Percentiles rank a stretch among this genome's conserved stretches.
Conservation (phyloP, 495 filamentous ascomycete genomes). For the Hyaloscypha variabilis region DNA sequence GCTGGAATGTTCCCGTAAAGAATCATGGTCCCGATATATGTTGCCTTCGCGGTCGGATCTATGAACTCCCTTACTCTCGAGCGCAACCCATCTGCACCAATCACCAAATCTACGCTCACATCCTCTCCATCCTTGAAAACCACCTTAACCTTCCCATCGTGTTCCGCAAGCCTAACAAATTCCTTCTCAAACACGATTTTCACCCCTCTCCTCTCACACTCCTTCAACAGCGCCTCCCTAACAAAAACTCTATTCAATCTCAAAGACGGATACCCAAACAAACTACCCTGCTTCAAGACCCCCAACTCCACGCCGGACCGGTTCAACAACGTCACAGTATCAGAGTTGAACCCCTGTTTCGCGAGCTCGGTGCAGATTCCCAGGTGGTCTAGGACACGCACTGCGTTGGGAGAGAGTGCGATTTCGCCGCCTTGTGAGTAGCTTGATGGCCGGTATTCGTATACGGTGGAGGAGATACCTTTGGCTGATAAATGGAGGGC, state of each 20-base stretch:
- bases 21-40: neutral
- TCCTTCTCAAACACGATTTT: neutral
- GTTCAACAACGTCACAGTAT: neutral
- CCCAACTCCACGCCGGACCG: neutral
- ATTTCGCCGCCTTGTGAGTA: conserved; percentile 46
- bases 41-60: neutral
- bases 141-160: conserved; percentile 23
- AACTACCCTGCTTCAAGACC: neutral
- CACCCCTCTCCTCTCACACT: neutral
- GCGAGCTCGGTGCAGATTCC: conserved; percentile 34
- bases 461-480: conserved; percentile 42
- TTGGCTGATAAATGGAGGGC: conserved; percentile 36
- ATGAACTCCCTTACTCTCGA: conserved; percentile 42
- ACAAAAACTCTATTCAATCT: neutral
- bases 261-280: neutral
- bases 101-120: conserved; percentile 53
- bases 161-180: neutral
- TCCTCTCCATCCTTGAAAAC: conserved; percentile 35
- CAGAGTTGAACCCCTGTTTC: neutral
- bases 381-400: conserved; percentile 44
- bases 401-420: conserved; percentile 50
- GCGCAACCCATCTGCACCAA: conserved; percentile 61
- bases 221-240: neutral
- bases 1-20: neutral
- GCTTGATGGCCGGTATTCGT: conserved; percentile 41